Evolutionary conservation across 2,329 filamentous ascomycete species (phyloP), one percentile per base, ranked within the genome.

Genomic region (Hypomyces rosellus): DNA sequence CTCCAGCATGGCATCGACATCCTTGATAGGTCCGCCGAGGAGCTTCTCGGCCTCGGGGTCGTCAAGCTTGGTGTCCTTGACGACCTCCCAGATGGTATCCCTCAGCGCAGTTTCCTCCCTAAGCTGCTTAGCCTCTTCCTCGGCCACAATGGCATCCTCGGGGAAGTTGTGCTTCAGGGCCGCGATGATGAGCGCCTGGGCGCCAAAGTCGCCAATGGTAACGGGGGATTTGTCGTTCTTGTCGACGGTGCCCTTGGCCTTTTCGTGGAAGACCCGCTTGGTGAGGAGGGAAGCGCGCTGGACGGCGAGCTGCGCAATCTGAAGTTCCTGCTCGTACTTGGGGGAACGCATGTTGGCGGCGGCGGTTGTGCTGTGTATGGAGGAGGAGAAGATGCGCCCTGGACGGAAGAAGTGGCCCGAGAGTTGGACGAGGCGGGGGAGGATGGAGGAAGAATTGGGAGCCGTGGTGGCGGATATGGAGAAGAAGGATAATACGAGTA

Each of bases 201-300:
- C 95, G 64, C 93, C 93, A 69, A 96, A 97, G 74, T 99, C 93
- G 67, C 92, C 93, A 61, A 97, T 93, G 15, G 93, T 99, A 62
- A 99, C 93, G 57, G 93, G 93, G 9, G 91, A 96, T 66, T 89
- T 89, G 77, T 99, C 93, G 69, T 89, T 86, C 75, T 99, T 99
- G 62, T 70, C 67, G 46, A 96, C 78, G 42, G 93, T 96, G 60
- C 92, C 92, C 74, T 97, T 97, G 61, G 89, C 86, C 71, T 92
- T 93, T 61, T 92, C 87, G 72, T 90, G 69, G 65, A 79, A 78
- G 61, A 79, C 75, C 36, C 70, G 68, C 65, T 75, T 76, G 57
- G 76, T 79, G 49, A 78, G 74, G 57, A 77, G 69, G 52, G 74
- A 63, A 46, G 76, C 91, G 57, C 91, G 83, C 73, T 95, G 89